Conservation (phyloP, 805 yeast genomes). For the Saccharomycopsis fermentans region DNA sequence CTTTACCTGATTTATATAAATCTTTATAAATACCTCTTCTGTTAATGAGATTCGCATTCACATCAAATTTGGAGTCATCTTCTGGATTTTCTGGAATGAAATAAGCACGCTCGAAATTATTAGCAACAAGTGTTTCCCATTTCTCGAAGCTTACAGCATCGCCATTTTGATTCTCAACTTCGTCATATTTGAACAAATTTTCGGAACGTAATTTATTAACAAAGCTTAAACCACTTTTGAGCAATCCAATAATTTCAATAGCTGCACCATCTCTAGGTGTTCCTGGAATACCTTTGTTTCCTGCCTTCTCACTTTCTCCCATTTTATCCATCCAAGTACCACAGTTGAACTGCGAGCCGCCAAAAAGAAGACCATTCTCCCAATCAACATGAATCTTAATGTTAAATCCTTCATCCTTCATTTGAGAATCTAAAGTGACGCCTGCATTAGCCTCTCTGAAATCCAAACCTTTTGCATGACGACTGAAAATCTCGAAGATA, state of each 20-base stretch:
- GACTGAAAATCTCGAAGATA: slow-evolving; percentile 67
- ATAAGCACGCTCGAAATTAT: slow-evolving; percentile 69
- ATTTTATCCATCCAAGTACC: slow-evolving; percentile 99
- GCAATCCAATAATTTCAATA: slow-evolving; percentile 77
- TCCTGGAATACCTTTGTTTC: slow-evolving; percentile 87
- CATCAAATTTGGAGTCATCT: slow-evolving; percentile 50
- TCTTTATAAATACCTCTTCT: slow-evolving; percentile 95
- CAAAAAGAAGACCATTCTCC: slow-evolving; percentile 78
- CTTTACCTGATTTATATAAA: slow-evolving; percentile 67
- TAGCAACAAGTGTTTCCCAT: slow-evolving; percentile 65
- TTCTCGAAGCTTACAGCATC: slow-evolving; percentile 41
- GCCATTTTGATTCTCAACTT: slow-evolving; percentile 53
- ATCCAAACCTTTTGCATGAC: slow-evolving; percentile 83
- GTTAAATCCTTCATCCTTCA: slow-evolving; percentile 88
- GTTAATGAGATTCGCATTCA: slow-evolving; percentile 60
- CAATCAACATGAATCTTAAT: slow-evolving; percentile 76
- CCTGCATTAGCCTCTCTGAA: slow-evolving; percentile 97
- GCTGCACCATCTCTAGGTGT: slow-evolving; percentile 98
- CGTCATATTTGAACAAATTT: slow-evolving; percentile 47
- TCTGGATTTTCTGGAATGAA: slow-evolving; percentile 59
- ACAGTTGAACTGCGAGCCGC: slow-evolving; percentile 88
- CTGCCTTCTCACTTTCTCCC: slow-evolving; percentile 88
- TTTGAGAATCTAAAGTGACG: slow-evolving; percentile 73
- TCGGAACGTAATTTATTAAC: slow-evolving; percentile 46
- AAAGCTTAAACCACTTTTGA: slow-evolving; percentile 79